These are phyloP conservation scores for Fusarium papillatum DNA, from an alignment of 2,329 filamentous ascomycete species.

Conservation along the genomic window DNA sequence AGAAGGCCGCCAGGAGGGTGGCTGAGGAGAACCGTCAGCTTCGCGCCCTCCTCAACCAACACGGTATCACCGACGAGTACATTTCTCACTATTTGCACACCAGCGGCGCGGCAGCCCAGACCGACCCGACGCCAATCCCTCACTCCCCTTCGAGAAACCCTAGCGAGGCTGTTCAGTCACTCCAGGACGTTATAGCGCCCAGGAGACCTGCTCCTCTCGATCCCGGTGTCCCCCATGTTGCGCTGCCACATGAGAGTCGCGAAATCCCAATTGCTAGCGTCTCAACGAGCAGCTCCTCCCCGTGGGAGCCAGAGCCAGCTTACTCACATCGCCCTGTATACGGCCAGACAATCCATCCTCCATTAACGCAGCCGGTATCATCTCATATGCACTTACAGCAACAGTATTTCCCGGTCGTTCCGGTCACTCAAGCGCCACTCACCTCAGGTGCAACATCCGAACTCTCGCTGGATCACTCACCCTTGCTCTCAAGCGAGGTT, in stretches of 20 bases:
- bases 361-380: neutral
- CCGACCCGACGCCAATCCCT: slow-evolving; percentile 32
- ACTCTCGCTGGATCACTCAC: neutral
- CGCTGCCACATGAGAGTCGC: slow-evolving; percentile 48
- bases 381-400: neutral
- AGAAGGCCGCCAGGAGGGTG: slow-evolving; percentile 76
- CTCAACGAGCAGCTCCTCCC: slow-evolving; percentile 46
- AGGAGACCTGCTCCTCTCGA: slow-evolving; percentile 50
- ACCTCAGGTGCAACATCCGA: neutral
- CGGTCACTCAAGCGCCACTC: neutral
- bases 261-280: slow-evolving; percentile 49
- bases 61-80: slow-evolving; percentile 69
- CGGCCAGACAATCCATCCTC: slow-evolving; percentile 36
- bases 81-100: slow-evolving; percentile 59
- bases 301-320: slow-evolving; percentile 49
- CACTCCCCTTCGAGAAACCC: slow-evolving; percentile 39
- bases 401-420: neutral
- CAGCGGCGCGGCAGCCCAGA: slow-evolving; percentile 26
- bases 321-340: slow-evolving; percentile 39
- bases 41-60: slow-evolving; percentile 68
- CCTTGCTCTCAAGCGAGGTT: neutral
- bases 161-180: slow-evolving; percentile 46
- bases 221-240: slow-evolving; percentile 41
- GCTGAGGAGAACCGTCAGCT: slow-evolving; percentile 78
- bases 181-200: slow-evolving; percentile 55